phyloP scores from a whole-genome alignment of 1,284 basidiomycete species.

The Gomphus sp. region DNA sequence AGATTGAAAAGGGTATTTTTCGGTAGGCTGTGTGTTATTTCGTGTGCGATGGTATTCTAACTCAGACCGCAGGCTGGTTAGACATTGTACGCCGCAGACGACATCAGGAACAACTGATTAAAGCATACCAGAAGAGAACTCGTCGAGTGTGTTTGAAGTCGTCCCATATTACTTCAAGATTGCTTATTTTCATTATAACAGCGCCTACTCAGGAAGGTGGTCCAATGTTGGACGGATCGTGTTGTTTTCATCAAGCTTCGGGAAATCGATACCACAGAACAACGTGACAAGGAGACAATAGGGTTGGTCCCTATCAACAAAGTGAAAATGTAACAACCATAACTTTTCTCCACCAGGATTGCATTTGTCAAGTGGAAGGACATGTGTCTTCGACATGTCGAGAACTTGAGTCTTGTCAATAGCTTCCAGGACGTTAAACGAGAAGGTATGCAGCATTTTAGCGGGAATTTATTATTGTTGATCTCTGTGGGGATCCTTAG shows the following conservation, averaged over 20 bases:
- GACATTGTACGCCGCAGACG: conserved; percentile 23
- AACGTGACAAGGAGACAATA: conserved; percentile 34
- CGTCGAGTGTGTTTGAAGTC: background rate
- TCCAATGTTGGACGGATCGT: conserved; percentile 58
- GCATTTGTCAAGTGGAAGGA: conserved; percentile 62
- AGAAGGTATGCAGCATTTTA: conserved; percentile 40
- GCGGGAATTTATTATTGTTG: background rate
- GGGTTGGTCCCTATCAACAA: conserved; percentile 28
- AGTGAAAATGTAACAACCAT: conserved; percentile 1
- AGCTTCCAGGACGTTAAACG: conserved; percentile 70
- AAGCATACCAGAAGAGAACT: conserved; percentile 3
- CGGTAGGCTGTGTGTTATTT: conserved; percentile 28
- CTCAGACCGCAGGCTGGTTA: background rate
- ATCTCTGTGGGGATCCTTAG: conserved; percentile 25
- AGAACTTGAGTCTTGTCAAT: conserved; percentile 67
- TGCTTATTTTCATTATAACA: conserved; percentile 19
- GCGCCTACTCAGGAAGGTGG: conserved; percentile 39
- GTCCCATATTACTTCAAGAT: background rate
- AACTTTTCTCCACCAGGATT: conserved; percentile 4
- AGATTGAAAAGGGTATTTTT: conserved; percentile 33
- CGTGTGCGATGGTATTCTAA: background rate
- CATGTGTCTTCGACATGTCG: conserved; percentile 49
- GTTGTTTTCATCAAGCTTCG: conserved; percentile 65
- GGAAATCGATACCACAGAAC: conserved; percentile 53
- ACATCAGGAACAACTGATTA: conserved; percentile 32